Evolutionary conservation across 2,329 filamentous ascomycete species (phyloP).

Genomic region (Calonectria fujianensis): DNA sequence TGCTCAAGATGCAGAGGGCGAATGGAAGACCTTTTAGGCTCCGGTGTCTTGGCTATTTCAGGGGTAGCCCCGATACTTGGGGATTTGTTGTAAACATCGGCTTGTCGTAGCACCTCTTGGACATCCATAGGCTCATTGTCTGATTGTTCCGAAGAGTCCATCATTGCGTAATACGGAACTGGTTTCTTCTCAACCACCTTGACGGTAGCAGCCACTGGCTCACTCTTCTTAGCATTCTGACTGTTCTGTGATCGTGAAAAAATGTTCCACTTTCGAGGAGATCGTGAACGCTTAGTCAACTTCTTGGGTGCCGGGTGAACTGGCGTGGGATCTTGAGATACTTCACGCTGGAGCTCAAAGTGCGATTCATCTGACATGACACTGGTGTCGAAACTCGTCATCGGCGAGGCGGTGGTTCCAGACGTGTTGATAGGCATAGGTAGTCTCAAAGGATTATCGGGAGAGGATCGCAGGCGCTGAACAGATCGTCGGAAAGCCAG

Average conservation of each 20-base stretch:
- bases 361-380: slow-evolving; percentile 75
- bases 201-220: slow-evolving; percentile 69
- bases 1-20: slow-evolving; percentile 38
- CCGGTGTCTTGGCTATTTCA: slow-evolving; percentile 44
- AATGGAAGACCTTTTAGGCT: slow-evolving; percentile 41
- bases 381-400: slow-evolving; percentile 75
- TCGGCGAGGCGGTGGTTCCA: slow-evolving; percentile 66
- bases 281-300: slow-evolving; percentile 72
- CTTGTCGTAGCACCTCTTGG: slow-evolving; percentile 70
- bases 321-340: slow-evolving; percentile 55
- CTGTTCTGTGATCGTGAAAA: slow-evolving; percentile 74
- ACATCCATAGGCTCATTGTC: slow-evolving; percentile 64
- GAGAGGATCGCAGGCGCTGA: slow-evolving; percentile 69
- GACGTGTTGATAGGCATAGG: slow-evolving; percentile 73
- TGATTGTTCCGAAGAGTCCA: slow-evolving; percentile 75
- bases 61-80: slow-evolving; percentile 43
- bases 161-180: slow-evolving; percentile 76
- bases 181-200: slow-evolving; percentile 70
- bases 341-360: slow-evolving; percentile 63
- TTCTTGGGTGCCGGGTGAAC: slow-evolving; percentile 68
- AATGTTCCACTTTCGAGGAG: slow-evolving; percentile 78
- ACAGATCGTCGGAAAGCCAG: slow-evolving; percentile 74
- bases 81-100: slow-evolving; percentile 60
- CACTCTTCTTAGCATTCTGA: slow-evolving; percentile 61
- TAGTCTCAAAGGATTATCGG: slow-evolving; percentile 67